phyloP scores from a whole-genome alignment of 192 early-diverging fungal species.

The Coemansia umbellata region DNA sequence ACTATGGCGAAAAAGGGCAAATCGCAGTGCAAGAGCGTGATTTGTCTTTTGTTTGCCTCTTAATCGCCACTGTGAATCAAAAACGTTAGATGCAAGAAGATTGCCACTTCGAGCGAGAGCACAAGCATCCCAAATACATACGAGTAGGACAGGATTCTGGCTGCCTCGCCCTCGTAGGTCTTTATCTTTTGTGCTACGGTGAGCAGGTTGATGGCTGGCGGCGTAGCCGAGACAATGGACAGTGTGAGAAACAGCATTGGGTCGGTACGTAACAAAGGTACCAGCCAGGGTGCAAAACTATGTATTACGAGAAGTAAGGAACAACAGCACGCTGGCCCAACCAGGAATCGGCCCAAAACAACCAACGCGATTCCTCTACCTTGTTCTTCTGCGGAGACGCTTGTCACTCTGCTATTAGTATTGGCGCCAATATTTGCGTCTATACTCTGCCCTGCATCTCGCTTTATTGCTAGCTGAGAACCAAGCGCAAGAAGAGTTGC shows the following conservation, averaged over 20 bases:
- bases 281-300: slow-evolving; percentile 24
- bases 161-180: slow-evolving; percentile 63
- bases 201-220: slow-evolving; percentile 64
- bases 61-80: background rate
- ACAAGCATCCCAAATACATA: slow-evolving; percentile 46
- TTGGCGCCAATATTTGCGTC: no score
- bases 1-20: no score
- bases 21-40: no score
- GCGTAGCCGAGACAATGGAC: slow-evolving; percentile 57
- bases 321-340: slow-evolving; percentile 27
- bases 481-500: slow-evolving; percentile 68
- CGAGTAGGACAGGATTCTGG: slow-evolving; percentile 58
- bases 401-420: background rate
- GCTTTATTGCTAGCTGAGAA: slow-evolving; percentile 50
- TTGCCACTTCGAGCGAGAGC: slow-evolving; percentile 28
- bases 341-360: slow-evolving; percentile 38
- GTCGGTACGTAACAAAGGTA: slow-evolving; percentile 46
- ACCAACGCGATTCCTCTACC: slow-evolving; percentile 24
- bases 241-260: slow-evolving; percentile 59
- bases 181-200: slow-evolving; percentile 63
- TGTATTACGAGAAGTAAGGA: slow-evolving; percentile 24
- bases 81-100: slow-evolving; percentile 32
- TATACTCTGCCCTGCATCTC: background rate
- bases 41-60: no score
- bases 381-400: slow-evolving; percentile 10